Conservation (phyloP, 768 basidiomycete genomes). For the Tricholoma saponaceum region DNA sequence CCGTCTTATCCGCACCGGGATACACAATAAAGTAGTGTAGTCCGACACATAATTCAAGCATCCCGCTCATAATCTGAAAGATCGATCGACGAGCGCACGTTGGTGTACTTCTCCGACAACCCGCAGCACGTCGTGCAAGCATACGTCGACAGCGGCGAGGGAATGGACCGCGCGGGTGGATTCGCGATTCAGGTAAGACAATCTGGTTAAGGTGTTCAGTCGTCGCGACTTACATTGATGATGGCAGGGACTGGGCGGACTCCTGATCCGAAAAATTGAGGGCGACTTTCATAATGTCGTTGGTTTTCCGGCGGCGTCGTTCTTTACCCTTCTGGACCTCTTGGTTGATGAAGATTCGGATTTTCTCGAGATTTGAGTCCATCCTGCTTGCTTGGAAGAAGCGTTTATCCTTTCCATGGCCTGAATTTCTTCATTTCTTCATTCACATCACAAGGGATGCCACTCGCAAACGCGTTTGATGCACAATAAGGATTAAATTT, state of each 20-base stretch:
- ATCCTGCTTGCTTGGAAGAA: no score
- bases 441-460: no score
- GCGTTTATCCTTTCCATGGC: no score
- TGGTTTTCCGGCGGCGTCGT: constrained; percentile 87
- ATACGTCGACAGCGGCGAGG: constrained; percentile 85
- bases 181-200: constrained; percentile 83
- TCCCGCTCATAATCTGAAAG: constrained; percentile 31
- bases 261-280: constrained; percentile 81
- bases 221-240: neutral
- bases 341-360: constrained; percentile 73
- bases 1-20: constrained; percentile 71
- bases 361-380: constrained; percentile 47
- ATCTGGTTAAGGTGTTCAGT: neutral
- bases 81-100: constrained; percentile 76
- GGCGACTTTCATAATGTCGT: constrained; percentile 91
- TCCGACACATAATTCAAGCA: constrained; percentile 1
- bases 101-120: constrained; percentile 75
- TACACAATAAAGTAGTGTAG: constrained; percentile 59
- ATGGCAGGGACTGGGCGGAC: constrained; percentile 69
- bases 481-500: no score
- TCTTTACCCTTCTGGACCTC: constrained; percentile 70
- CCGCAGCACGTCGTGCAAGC: constrained; percentile 57
- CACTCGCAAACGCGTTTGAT: no score
- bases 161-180: constrained; percentile 85
- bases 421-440: no score